These are phyloP conservation scores for Teratosphaeria epicoccoides DNA, from an alignment of 2,329 filamentous ascomycete species.

Conservation along the genomic window DNA sequence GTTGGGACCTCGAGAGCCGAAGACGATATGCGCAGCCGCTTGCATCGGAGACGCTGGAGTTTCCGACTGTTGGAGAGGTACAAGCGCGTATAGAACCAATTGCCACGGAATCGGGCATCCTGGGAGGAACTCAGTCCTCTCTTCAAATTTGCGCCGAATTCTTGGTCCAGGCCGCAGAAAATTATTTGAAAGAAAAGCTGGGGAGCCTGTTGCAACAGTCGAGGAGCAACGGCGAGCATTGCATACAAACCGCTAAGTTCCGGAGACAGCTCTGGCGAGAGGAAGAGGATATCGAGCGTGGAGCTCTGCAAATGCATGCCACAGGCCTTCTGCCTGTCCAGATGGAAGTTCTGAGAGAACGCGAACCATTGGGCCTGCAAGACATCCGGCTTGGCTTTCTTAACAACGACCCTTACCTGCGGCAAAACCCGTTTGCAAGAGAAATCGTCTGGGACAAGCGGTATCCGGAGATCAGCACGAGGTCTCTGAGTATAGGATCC, in stretches of 20 bases:
- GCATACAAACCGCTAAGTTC: slow-evolving; percentile 69
- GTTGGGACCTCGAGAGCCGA: slow-evolving; percentile 56
- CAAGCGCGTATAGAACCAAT: slow-evolving; percentile 52
- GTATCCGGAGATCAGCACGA: slow-evolving; percentile 9
- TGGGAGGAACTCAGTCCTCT: slow-evolving; percentile 27
- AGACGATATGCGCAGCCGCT: slow-evolving; percentile 54
- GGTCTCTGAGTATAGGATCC: slow-evolving; percentile 20
- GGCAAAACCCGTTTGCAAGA: slow-evolving; percentile 65
- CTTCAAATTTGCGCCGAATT: slow-evolving; percentile 45
- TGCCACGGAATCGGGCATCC: slow-evolving; percentile 53
- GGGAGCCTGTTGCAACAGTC: slow-evolving; percentile 45
- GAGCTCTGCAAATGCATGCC: slow-evolving; percentile 63
- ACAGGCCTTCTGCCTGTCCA: slow-evolving; percentile 72
- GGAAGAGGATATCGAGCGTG: slow-evolving; percentile 61
- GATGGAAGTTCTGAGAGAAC: slow-evolving; percentile 60
- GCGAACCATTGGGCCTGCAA: slow-evolving; percentile 62
- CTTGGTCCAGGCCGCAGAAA: slow-evolving; percentile 51
- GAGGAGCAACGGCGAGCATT: slow-evolving; percentile 41
- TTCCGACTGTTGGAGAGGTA: slow-evolving; percentile 48
- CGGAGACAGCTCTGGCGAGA: slow-evolving; percentile 63
- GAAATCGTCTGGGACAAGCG: slow-evolving; percentile 48
- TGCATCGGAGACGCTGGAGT: slow-evolving; percentile 51
- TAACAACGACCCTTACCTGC: slow-evolving; percentile 64
- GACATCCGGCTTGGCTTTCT: slow-evolving; percentile 69
- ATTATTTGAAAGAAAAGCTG: slow-evolving; percentile 52